Evolutionary conservation across 257 asterid species (phyloP).

Genomic region (Gynochthodes officinalis): DNA sequence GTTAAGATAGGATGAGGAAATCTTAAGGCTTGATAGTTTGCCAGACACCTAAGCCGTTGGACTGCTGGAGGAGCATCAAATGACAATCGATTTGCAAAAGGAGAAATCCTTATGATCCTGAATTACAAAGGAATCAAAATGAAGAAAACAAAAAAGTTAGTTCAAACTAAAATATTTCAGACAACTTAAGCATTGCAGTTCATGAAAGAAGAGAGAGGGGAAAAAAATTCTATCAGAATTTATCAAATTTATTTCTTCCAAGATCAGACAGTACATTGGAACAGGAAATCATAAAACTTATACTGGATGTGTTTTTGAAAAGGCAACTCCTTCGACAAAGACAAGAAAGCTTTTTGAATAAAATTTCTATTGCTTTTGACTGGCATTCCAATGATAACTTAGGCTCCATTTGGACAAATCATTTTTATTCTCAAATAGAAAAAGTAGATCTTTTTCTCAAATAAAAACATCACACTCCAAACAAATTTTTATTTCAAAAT

Average conservation of each 20-base stretch:
- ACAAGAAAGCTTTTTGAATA: background rate
- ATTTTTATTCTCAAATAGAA: too few relatives aligned
- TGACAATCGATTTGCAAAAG: constrained; percentile 91
- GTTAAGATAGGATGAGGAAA: constrained; percentile 68
- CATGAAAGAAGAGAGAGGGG: constrained; percentile 1
- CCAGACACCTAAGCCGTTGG: constrained; percentile 89
- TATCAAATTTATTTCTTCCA: background rate
- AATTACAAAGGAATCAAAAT: background rate
- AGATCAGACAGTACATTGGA: background rate
- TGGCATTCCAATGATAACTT: background rate
- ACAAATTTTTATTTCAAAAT: too few relatives aligned
- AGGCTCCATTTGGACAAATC: too few relatives aligned
- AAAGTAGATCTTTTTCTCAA: too few relatives aligned
- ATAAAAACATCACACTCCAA: too few relatives aligned
- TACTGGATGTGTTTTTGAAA: background rate
- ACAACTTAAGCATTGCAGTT: background rate
- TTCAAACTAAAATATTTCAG: background rate
- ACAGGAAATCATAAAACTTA: background rate
- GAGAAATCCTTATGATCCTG: constrained; percentile 93
- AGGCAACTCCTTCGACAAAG: background rate
- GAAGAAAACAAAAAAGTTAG: background rate
- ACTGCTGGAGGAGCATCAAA: constrained; percentile 87
- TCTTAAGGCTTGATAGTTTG: constrained; percentile 87
- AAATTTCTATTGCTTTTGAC: background rate
- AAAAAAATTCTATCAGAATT: background rate